Evolutionary conservation across 768 basidiomycete genomes (phyloP), one percentile per base, ranked within the genome.

Genomic region (Gymnopilus junonius): DNA sequence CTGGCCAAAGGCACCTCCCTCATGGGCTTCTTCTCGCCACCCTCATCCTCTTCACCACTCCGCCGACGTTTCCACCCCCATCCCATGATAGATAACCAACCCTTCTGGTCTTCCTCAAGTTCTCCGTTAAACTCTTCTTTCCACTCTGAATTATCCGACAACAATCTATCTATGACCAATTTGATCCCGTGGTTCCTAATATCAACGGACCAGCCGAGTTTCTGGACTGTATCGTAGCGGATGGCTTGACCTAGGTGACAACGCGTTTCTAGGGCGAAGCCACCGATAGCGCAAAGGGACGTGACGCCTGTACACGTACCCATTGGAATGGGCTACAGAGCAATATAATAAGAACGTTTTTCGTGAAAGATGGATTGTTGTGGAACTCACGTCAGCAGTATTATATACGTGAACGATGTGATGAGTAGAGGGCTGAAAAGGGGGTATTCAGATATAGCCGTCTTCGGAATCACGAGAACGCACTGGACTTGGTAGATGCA

Each of bases 321-420:
- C 86, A 92, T 92, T 3, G 96, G 86, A 35, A 98, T 93, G 0
- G 96, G 96, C 80, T 84, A 43, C n/a, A n/a, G 6, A 15, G 15
- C 42, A 15, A 39, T 15, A n/a, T 23, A 27, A 31, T 55, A 63
- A 46, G 62, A 35, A 20, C 46, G 64, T 15, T 43, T 21, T 45
- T 8, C 15, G 46, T 10, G 31, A 21, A 4, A 29, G 7, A 15
- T 6, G 25, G 57, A 46, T 20, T 32, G 15, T 32, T 25, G 20
- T 15, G 40, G 61, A 10, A 73, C 82, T 59, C 65, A 84, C 83
- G 57, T 99, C 97, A 21, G 91, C 96, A 1, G 92, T 98, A 71
- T 98, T 91, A 70, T 92, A 97, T 8, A 98, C 82, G 70, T 98
- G 94, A 0, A 91, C 95, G 42, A 97, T 81, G 65, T 93, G 91